Conservation (phyloP, 2,329 filamentous ascomycete genomes). For the Gremmenia infestans region DNA sequence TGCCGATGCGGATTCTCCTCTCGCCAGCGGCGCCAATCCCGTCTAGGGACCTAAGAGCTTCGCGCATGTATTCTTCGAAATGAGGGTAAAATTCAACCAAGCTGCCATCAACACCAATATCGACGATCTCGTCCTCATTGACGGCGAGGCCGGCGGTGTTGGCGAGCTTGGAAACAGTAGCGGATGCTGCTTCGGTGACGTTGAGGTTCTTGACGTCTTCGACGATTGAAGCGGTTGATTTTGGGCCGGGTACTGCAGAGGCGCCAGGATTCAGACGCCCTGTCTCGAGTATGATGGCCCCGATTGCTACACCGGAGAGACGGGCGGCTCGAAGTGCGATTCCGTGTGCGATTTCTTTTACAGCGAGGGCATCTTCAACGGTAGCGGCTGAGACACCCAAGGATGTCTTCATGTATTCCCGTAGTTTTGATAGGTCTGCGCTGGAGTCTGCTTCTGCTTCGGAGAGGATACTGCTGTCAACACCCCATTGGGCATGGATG, state of each 20-base stretch:
- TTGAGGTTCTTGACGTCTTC: conserved; percentile 26
- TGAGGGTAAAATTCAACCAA: conserved; percentile 93
- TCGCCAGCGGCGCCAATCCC: conserved; percentile 75
- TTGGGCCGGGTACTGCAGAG: conserved; percentile 13
- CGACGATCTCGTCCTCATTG: conserved; percentile 60
- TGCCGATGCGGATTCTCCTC: conserved; percentile 84
- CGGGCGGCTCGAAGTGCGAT: conserved; percentile 86
- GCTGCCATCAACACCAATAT: conserved; percentile 91
- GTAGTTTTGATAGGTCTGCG: conserved; percentile 64
- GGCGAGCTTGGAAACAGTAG: conserved; percentile 25
- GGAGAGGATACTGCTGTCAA: conserved; percentile 88
- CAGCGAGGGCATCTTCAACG: conserved; percentile 79
- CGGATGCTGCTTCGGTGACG: conserved; percentile 20
- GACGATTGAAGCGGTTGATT: conserved; percentile 22
- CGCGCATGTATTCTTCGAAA: conserved; percentile 83
- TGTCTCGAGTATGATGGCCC: conserved; percentile 75
- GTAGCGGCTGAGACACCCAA: conserved; percentile 73
- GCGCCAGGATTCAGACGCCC: conserved; percentile 55
- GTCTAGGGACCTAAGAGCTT: conserved; percentile 71
- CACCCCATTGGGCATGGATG: conserved; percentile 76
- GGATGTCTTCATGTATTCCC: conserved; percentile 71
- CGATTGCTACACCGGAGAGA: conserved; percentile 82
- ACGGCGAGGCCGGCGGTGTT: conserved; percentile 22
- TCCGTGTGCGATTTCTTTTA: conserved; percentile 76
- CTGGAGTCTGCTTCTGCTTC: conserved; percentile 78